Base-by-base conservation (phyloP, 2,329 filamentous ascomycete species). In the Pseudogymnoascus sp. region DNA sequence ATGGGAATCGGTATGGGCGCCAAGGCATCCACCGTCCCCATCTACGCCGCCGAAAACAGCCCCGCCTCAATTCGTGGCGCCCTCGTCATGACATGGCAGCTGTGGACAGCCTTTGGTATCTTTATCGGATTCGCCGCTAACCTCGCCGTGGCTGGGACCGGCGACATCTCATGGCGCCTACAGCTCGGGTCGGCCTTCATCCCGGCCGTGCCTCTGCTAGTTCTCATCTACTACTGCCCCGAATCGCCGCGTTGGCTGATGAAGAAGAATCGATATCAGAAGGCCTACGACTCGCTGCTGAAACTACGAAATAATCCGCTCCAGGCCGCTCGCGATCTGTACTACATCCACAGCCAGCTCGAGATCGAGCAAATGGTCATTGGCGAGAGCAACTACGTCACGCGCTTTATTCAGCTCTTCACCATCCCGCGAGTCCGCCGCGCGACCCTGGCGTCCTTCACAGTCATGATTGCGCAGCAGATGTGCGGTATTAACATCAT, bases 61-160 rank as follows among this genome's bases (percentile, higher is more conserved):
- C 89, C 89, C 0, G 85, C 88, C 0, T 74, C 79, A 1, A 87
- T 91, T 61, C 84, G 89, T 71, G 89, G 89, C 67, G 88, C 87
- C 3, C 78, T 93, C 17, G 89, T 93, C 66, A 93, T 93, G 89
- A 87, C 86, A 66, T 93, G 90, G 89, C 88, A 93, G 75, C 77
- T 88, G 74, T 88, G 85, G 83, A 86, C 81, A 2, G 81, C 82
- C 1, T 83, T 86, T 69, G 84, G 84, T 53, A 86, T 86, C 66
- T 80, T 85, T 68, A 74, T 85, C 15, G 86, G 86, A 31, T 87
- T 82, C 61, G 82, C 79, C 60, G 82, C 82, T 65, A 86, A 87
- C 79, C 73, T 84, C 78, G 74, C 83, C 72, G 71, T 83, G 80
- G 68, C 82, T 65, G 77, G 84, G 59, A 78, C 77, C 0, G 80